Percentiles rank a stretch among this genome's conserved stretches.
Evolutionary conservation across 116 monocot species (phyloP).

Genomic region (Papilionanthe hybrid): DNA sequence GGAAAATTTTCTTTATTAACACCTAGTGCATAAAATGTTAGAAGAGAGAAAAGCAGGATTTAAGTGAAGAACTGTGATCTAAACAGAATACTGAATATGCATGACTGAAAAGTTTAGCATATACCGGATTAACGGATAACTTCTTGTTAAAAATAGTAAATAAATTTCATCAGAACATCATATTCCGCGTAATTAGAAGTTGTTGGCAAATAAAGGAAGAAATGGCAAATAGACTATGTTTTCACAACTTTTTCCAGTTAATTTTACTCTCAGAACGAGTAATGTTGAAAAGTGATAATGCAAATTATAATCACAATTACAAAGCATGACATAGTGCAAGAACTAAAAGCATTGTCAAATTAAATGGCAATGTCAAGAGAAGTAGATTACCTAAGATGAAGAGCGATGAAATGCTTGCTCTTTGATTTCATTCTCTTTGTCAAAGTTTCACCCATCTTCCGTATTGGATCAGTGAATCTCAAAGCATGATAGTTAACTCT

Average conservation of each 20-base stretch:
- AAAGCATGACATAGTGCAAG: not conserved
- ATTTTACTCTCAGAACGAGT: not conserved
- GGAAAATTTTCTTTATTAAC: no score
- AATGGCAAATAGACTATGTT: not conserved
- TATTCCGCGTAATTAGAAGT: no score
- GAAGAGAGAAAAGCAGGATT: not conserved
- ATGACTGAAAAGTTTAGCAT: not conserved
- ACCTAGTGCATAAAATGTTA: not conserved
- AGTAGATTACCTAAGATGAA: slow-evolving; percentile 38
- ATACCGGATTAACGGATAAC: not conserved
- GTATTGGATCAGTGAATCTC: slow-evolving; percentile 32
- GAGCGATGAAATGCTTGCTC: slow-evolving; percentile 25
- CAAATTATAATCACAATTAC: not conserved
- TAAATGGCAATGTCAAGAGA: not conserved
- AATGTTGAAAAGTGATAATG: no score
- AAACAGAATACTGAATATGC: no score
- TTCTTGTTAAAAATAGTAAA: not conserved
- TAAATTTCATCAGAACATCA: not conserved
- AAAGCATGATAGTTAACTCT: slow-evolving; percentile 41
- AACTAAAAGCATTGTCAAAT: not conserved
- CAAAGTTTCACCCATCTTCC: slow-evolving; percentile 29
- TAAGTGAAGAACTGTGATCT: not conserved
- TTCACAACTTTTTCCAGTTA: not conserved
- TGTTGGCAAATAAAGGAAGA: no score
- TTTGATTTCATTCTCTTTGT: slow-evolving; percentile 31